These are phyloP conservation scores for Colletotrichum orbiculare DNA, from an alignment of 2,329 filamentous ascomycete genomes.

Conservation along the genomic window DNA sequence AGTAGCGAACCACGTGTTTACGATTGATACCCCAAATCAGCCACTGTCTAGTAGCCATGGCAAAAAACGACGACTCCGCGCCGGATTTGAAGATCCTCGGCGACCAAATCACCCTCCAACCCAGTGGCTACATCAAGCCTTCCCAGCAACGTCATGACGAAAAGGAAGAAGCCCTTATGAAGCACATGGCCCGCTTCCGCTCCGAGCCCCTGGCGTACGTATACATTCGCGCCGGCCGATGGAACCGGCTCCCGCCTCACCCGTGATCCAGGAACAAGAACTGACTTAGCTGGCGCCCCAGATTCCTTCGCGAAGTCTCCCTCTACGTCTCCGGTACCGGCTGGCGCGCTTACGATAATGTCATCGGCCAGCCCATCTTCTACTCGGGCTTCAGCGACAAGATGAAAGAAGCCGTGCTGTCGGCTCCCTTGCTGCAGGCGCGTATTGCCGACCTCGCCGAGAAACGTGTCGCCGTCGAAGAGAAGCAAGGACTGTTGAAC, in stretches of 20 bases:
- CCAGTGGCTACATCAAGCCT: slow-evolving; percentile 73
- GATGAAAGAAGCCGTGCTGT: slow-evolving; percentile 84
- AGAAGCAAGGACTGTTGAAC: slow-evolving; percentile 76
- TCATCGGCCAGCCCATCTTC: slow-evolving; percentile 92
- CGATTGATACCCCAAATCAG: slow-evolving; percentile 5
- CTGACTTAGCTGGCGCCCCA: slow-evolving; percentile 43
- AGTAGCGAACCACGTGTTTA: neutral
- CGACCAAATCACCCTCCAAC: slow-evolving; percentile 79
- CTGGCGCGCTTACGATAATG: slow-evolving; percentile 93
- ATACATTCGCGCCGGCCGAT: slow-evolving; percentile 18
- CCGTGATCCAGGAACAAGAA: slow-evolving; percentile 26
- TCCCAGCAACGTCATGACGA: slow-evolving; percentile 55
- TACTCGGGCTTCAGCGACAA: slow-evolving; percentile 92
- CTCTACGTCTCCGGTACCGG: slow-evolving; percentile 92
- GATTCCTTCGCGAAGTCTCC: slow-evolving; percentile 93
- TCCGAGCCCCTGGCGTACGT: slow-evolving; percentile 70
- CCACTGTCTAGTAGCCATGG: slow-evolving; percentile 44
- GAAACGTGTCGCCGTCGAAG: slow-evolving; percentile 79
- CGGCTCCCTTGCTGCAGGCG: slow-evolving; percentile 77
- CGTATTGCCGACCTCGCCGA: slow-evolving; percentile 83
- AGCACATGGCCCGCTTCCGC: slow-evolving; percentile 89
- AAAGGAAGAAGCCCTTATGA: slow-evolving; percentile 77
- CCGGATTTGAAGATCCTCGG: slow-evolving; percentile 84
- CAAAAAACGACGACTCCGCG: slow-evolving; percentile 57
- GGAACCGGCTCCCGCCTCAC: neutral